Evolutionary conservation across 2,329 filamentous ascomycete species (phyloP).

Genomic region (Aspergillus alliaceus): DNA sequence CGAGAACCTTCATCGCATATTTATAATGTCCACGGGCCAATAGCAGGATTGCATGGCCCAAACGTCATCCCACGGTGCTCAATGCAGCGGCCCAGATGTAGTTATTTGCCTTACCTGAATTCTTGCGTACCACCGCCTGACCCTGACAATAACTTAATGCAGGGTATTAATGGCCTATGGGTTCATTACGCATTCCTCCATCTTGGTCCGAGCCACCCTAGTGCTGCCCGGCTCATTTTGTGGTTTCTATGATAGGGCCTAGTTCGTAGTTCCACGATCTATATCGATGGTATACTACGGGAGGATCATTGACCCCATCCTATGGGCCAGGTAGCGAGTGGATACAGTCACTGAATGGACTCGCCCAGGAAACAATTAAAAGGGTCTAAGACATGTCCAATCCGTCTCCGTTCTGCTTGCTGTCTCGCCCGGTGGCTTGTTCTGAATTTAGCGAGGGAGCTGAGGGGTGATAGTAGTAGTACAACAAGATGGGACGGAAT

Average conservation of each 20-base stretch:
- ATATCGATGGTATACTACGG: not conserved
- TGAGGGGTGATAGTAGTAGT: too few species aligned
- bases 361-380: not conserved
- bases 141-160: not conserved
- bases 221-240: not conserved
- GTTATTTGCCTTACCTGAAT: not conserved
- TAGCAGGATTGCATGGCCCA: not conserved
- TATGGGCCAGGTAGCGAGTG: not conserved
- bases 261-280: not conserved
- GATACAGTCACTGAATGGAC: not conserved
- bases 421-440: not conserved
- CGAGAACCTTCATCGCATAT: not conserved
- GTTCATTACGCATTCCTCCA: conserved; percentile 5
- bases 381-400: not conserved
- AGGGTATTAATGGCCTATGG: not conserved
- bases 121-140: not conserved
- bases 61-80: conserved; percentile 6
- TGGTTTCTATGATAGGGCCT: not conserved
- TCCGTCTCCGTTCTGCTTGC: not conserved
- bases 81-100: conserved; percentile 3
- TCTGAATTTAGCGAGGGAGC: not conserved
- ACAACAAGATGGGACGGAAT: not conserved
- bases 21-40: not conserved
- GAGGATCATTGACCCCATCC: not conserved
- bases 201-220: not conserved